phyloP scores from a whole-genome alignment of 2,329 filamentous ascomycete genomes.

The Diaporthe australafricana region DNA sequence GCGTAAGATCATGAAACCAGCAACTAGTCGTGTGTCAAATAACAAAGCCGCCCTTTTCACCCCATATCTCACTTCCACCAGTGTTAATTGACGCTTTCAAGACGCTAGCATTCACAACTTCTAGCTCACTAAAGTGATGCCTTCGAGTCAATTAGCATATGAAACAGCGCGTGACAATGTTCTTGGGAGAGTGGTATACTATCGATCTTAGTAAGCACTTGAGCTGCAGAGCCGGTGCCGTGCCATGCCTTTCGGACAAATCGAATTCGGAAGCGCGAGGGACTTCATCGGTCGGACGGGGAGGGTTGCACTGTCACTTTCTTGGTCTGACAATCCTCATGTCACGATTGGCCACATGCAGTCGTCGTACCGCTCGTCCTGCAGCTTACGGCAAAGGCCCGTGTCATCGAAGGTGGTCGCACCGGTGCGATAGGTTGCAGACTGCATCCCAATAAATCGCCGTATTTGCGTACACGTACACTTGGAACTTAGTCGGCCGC shows the following conservation, averaged over 20 bases:
- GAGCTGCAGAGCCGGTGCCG: not conserved
- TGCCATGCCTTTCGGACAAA: not conserved
- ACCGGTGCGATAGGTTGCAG: not conserved
- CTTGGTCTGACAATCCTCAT: not conserved
- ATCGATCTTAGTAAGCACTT: constrained; percentile 22
- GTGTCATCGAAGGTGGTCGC: not conserved
- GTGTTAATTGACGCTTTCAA: too few relatives aligned
- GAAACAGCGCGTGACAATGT: not conserved
- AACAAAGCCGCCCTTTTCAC: too few relatives aligned
- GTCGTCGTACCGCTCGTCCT: not conserved
- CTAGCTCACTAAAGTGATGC: not conserved
- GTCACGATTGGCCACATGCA: not conserved
- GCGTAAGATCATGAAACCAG: too few relatives aligned
- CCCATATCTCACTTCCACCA: too few relatives aligned
- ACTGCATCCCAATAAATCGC: not conserved
- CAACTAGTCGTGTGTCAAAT: too few relatives aligned
- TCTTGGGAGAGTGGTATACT: not conserved
- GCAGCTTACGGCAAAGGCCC: constrained; percentile 1
- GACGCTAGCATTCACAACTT: not conserved
- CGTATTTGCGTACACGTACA: not conserved
- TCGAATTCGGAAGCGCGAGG: not conserved
- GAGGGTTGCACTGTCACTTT: not conserved
- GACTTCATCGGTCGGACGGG: not conserved
- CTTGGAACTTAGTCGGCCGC: not conserved
- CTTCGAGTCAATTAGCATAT: not conserved